Evolutionary conservation across 768 basidiomycete species (phyloP).

Genomic region (Calocera viscosa): DNA sequence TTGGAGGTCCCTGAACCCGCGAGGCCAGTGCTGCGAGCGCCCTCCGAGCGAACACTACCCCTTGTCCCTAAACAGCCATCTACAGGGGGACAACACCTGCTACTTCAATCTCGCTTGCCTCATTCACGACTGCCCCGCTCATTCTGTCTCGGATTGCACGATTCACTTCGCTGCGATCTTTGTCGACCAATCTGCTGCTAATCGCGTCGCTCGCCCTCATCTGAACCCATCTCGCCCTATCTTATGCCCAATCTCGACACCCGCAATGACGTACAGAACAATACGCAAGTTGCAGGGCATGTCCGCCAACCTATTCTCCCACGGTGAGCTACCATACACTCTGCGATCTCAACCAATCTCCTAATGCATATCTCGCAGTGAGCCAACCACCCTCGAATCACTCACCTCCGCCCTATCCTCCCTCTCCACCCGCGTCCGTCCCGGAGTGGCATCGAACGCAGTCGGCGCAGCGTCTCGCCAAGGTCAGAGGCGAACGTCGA

Average conservation of each 20-base stretch:
- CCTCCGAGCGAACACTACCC: not conserved
- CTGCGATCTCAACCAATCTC: not conserved
- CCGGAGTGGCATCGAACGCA: not conserved
- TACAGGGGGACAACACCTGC: not conserved
- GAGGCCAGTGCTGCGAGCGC: not conserved
- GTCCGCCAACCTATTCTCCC: constrained; percentile 2
- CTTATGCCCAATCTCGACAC: constrained; percentile 3
- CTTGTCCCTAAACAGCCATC: constrained; percentile 7
- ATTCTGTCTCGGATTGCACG: constrained; percentile 1
- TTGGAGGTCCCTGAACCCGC: not conserved
- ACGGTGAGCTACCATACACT: not conserved
- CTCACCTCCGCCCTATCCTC: not conserved
- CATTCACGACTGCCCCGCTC: not conserved
- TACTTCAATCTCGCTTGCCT: not conserved
- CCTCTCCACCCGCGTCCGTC: constrained; percentile 5
- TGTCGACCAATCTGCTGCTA: not conserved
- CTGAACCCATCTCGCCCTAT: not conserved
- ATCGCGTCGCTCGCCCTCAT: not conserved
- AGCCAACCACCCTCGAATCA: not conserved
- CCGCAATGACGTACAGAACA: constrained; percentile 1
- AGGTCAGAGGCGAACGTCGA: not conserved
- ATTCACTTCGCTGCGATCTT: constrained; percentile 9
- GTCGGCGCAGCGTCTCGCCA: not conserved
- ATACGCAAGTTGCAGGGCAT: constrained; percentile 1
- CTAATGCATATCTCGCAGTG: not conserved